Percentiles rank a stretch among this genome's conserved stretches.
Conservation (phyloP, 2,329 filamentous ascomycete species). For the Rhinocladiella mackenziei region DNA sequence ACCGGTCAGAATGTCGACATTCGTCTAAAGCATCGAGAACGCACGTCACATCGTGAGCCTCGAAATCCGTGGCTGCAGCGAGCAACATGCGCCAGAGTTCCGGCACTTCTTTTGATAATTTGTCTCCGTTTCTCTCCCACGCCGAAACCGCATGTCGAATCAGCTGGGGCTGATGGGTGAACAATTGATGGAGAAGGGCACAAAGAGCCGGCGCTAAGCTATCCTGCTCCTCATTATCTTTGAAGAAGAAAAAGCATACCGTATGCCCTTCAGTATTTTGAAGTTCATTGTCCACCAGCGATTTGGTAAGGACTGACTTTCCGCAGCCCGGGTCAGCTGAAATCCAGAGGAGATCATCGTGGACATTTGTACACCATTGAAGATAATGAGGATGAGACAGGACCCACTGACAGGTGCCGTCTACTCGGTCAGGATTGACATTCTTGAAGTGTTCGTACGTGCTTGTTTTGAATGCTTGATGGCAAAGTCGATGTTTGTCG, state of each 20-base stretch:
- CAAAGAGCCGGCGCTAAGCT: slow-evolving; percentile 33
- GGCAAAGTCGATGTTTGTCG: not conserved
- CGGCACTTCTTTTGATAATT: not conserved
- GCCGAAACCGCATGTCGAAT: slow-evolving; percentile 20
- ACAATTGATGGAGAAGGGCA: slow-evolving; percentile 39
- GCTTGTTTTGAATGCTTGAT: slow-evolving; percentile 12
- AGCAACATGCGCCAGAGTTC: slow-evolving; percentile 18
- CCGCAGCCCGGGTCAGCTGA: slow-evolving; percentile 42
- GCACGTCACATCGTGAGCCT: slow-evolving; percentile 14
- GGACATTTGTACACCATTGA: slow-evolving; percentile 28
- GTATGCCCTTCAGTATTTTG: slow-evolving; percentile 13
- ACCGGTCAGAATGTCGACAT: slow-evolving; percentile 9
- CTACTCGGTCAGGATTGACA: slow-evolving; percentile 31
- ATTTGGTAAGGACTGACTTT: slow-evolving; percentile 40
- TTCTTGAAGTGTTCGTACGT: slow-evolving; percentile 34
- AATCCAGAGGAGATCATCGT: slow-evolving; percentile 37
- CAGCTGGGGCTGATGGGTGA: slow-evolving; percentile 30
- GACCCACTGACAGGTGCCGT: slow-evolving; percentile 37
- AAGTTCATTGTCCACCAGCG: slow-evolving; percentile 35
- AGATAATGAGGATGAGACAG: slow-evolving; percentile 31
- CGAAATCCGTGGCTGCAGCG: not conserved
- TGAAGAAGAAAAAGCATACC: slow-evolving; percentile 39
- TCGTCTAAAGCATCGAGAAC: slow-evolving; percentile 25
- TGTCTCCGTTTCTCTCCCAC: slow-evolving; percentile 13
- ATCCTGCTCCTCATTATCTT: slow-evolving; percentile 38